phyloP scores from a whole-genome alignment of 805 yeast genomes.

The Blastobotrys mokoenaii region DNA sequence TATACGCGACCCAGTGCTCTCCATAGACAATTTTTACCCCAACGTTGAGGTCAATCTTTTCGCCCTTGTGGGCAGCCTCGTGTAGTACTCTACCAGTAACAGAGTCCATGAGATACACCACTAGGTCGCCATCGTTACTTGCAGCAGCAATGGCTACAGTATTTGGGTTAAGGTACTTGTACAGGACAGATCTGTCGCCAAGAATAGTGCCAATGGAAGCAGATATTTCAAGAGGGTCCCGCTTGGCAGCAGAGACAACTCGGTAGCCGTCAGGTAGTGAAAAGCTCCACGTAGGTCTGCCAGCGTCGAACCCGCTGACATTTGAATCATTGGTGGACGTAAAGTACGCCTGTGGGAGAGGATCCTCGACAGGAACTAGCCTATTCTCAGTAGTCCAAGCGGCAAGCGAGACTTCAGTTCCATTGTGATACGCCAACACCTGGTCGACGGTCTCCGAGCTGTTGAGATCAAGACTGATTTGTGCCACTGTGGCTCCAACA shows the following conservation, averaged over 20 bases:
- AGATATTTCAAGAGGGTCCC: slow-evolving; percentile 34
- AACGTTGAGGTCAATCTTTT: slow-evolving; percentile 32
- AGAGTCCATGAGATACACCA: slow-evolving; percentile 52
- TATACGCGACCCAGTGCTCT: slow-evolving; percentile 76
- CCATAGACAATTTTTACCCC: slow-evolving; percentile 45
- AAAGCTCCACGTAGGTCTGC: slow-evolving; percentile 34
- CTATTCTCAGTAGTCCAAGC: slow-evolving; percentile 6
- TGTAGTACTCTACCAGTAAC: slow-evolving; percentile 59
- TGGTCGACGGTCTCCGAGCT: not conserved
- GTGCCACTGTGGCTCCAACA: slow-evolving; percentile 2
- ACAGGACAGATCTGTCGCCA: slow-evolving; percentile 63
- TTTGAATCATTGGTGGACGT: slow-evolving; percentile 7
- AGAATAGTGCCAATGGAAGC: slow-evolving; percentile 62
- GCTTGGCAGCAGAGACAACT: slow-evolving; percentile 34
- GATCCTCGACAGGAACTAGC: slow-evolving; percentile 4
- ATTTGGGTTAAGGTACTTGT: slow-evolving; percentile 77
- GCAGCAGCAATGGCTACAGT: slow-evolving; percentile 44
- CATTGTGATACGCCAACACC: not conserved
- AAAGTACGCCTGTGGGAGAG: slow-evolving; percentile 8
- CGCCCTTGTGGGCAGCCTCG: slow-evolving; percentile 33
- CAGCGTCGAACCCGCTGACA: slow-evolving; percentile 14
- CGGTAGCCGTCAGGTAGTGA: slow-evolving; percentile 26
- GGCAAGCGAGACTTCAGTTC: not conserved
- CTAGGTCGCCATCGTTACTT: slow-evolving; percentile 26
- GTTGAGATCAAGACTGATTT: not conserved